Evolutionary conservation across 2,329 filamentous ascomycete species (phyloP).

Genomic region (Dactylonectria macrodidyma): DNA sequence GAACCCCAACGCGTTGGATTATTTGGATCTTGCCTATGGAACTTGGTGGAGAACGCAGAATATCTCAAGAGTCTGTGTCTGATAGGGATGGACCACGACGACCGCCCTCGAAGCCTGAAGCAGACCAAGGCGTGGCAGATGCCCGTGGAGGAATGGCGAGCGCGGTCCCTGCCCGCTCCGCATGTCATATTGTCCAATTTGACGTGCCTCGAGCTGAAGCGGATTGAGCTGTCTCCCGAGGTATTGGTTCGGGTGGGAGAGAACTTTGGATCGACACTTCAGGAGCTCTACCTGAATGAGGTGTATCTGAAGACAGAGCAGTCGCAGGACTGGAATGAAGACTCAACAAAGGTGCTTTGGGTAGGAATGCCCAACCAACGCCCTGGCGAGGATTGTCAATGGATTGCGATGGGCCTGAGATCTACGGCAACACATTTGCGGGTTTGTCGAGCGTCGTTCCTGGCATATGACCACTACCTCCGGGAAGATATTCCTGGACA

Average conservation of each 20-base stretch:
- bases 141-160: constrained; percentile 57
- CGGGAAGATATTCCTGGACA: constrained; percentile 48
- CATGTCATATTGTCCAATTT: constrained; percentile 55
- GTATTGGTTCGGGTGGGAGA: constrained; percentile 53
- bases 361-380: constrained; percentile 61
- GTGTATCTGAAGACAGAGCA: constrained; percentile 62
- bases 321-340: constrained; percentile 51
- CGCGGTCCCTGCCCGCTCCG: constrained; percentile 56
- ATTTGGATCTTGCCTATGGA: constrained; percentile 65
- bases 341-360: constrained; percentile 58
- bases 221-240: constrained; percentile 56
- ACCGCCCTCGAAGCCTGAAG: constrained; percentile 55
- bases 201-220: constrained; percentile 61
- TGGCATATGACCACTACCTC: constrained; percentile 61
- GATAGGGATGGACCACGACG: constrained; percentile 61
- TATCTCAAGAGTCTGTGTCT: constrained; percentile 64
- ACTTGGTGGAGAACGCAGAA: constrained; percentile 62
- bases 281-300: constrained; percentile 62
- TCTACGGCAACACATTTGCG: constrained; percentile 53
- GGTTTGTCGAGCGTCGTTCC: constrained; percentile 60
- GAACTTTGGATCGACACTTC: constrained; percentile 56
- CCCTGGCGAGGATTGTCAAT: constrained; percentile 54
- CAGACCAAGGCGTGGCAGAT: constrained; percentile 56
- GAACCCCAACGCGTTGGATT: constrained; percentile 51
- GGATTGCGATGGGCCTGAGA: constrained; percentile 61